Conservation (phyloP, 306 rosid genomes). For the Adenanthera pavonina region DNA sequence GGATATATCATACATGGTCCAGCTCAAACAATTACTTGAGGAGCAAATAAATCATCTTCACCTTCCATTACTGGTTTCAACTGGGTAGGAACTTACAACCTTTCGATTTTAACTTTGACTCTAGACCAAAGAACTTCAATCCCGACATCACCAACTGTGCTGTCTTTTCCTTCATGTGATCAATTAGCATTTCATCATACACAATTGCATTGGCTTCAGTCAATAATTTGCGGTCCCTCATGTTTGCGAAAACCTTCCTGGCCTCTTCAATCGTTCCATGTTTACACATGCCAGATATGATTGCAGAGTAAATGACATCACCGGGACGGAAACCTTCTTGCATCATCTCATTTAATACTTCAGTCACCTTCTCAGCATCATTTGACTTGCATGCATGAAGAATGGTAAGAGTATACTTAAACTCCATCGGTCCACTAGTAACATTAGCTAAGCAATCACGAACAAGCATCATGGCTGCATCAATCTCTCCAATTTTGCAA, state of each 20-base stretch:
- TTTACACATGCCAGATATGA: slow-evolving; percentile 80
- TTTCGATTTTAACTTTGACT: slow-evolving; percentile 77
- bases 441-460: slow-evolving; percentile 72
- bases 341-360: slow-evolving; percentile 73
- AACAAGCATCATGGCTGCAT: slow-evolving; percentile 80
- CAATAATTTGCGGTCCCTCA: slow-evolving; percentile 61
- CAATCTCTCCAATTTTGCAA: slow-evolving; percentile 72
- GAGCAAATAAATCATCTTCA: background rate
- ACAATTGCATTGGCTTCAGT: slow-evolving; percentile 71
- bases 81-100: slow-evolving; percentile 61
- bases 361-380: slow-evolving; percentile 63
- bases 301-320: slow-evolving; percentile 55
- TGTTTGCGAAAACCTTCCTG: slow-evolving; percentile 66
- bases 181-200: slow-evolving; percentile 78
- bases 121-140: slow-evolving; percentile 82
- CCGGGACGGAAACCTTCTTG: slow-evolving; percentile 66
- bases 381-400: slow-evolving; percentile 64
- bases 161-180: slow-evolving; percentile 83
- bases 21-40: background rate
- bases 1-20: background rate
- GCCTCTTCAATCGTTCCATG: slow-evolving; percentile 85
- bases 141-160: slow-evolving; percentile 79
- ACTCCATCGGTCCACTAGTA: slow-evolving; percentile 68
- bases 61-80: slow-evolving; percentile 38
- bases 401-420: slow-evolving; percentile 75